These are phyloP conservation scores for Cryptococcus neoformans DNA, from an alignment of 1,284 basidiomycete species.

Conservation along the genomic window DNA sequence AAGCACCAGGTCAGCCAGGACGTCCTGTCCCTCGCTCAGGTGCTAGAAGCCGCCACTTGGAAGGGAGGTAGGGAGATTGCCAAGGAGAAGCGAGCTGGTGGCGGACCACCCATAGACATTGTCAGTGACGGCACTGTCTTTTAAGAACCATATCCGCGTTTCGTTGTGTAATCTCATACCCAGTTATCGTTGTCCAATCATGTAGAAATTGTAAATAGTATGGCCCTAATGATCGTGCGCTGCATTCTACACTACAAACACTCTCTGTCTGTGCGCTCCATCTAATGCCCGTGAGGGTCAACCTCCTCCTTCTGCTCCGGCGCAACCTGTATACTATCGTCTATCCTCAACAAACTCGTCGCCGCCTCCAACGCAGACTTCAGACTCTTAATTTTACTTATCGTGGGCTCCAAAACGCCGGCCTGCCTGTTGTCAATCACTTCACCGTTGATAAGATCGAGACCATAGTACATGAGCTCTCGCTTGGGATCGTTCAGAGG, in stretches of 20 bases:
- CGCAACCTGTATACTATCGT: conserved; percentile 60
- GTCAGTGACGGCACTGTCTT: conserved; percentile 38
- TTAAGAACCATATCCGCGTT: conserved; percentile 5
- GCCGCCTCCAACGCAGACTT: conserved; percentile 98
- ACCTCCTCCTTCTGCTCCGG: conserved; percentile 69
- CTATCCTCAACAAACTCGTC: conserved; percentile 90
- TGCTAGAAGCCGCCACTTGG: conserved; percentile 93
- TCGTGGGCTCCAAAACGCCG: conserved; percentile 92
- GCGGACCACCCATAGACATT: conserved; percentile 54
- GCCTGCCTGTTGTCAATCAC: conserved; percentile 93
- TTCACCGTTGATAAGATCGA: conserved; percentile 91
- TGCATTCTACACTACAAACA: not conserved
- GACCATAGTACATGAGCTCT: conserved; percentile 86
- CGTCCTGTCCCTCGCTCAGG: conserved; percentile 67
- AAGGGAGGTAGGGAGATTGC: conserved; percentile 92
- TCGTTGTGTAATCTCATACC: too few species aligned
- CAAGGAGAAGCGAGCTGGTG: conserved; percentile 69
- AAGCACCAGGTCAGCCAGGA: conserved; percentile 56
- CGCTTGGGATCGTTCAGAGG: conserved; percentile 92
- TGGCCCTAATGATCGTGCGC: not conserved
- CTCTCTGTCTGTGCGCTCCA: not conserved
- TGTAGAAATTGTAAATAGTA: not conserved
- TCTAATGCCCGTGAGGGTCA: conserved; percentile 61
- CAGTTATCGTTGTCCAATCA: too few species aligned
- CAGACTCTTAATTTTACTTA: conserved; percentile 94